Evolutionary conservation across 306 rosid species (phyloP).

Genomic region (Psophocarpus tetragonolobus): DNA sequence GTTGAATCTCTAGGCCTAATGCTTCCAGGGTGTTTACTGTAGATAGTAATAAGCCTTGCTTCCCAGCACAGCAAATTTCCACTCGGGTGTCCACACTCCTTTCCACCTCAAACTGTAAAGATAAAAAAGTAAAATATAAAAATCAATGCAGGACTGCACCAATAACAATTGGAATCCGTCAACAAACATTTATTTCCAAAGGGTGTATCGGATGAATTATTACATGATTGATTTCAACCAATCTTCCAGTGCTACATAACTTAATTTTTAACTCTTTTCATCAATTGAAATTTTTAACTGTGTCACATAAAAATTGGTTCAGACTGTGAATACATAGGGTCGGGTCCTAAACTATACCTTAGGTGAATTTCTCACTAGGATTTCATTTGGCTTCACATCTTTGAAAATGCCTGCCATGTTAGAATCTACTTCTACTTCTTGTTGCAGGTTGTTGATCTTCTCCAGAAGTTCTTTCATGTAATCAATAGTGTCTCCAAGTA

Average conservation of each 20-base stretch:
- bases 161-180: background rate
- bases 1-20: constrained; percentile 91
- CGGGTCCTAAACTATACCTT: too few species aligned
- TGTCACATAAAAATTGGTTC: too few species aligned
- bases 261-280: background rate
- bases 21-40: constrained; percentile 82
- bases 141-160: background rate
- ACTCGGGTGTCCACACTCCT: constrained; percentile 60
- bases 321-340: too few species aligned
- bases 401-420: constrained; percentile 50
- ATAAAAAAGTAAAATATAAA: background rate
- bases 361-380: constrained; percentile 69
- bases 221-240: background rate
- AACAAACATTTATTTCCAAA: background rate
- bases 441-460: constrained; percentile 66
- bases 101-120: constrained; percentile 80
- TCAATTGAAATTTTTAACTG: background rate
- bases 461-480: constrained; percentile 91
- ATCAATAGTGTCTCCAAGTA: constrained; percentile 90
- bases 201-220: background rate
- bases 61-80: constrained; percentile 83
- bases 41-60: constrained; percentile 71
- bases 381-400: constrained; percentile 67
- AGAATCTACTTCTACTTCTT: constrained; percentile 53
- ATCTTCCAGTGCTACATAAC: background rate